Evolutionary conservation across 768 basidiomycete genomes (phyloP), one percentile per base, ranked within the genome.

Genomic region (Boletus insuetus): DNA sequence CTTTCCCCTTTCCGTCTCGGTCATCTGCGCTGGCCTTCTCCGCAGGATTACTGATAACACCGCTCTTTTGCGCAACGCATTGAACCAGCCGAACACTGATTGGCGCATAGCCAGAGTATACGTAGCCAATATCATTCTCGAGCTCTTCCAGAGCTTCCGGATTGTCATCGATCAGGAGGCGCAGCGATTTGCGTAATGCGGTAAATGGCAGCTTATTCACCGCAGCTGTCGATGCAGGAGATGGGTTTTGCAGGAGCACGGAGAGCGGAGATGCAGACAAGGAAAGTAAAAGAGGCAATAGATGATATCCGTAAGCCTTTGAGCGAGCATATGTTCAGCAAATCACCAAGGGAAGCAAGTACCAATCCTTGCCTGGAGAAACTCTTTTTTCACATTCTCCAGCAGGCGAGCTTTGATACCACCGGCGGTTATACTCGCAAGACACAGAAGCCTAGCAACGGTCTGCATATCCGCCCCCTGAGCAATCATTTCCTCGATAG

Each of bases 71-170:
- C 14, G 91, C 90, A 43, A 92, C 78, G 68, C 94, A 94, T 73
- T 98, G 97, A 3, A 98, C 87, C 9, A 98, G 80, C 34, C 97
- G 84, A 24, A 98, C 73, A 68, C 88, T 91, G 60, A 98, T 84
- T 14, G 97, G 97, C 1, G 97, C 96, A 70, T 94, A 98, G 19
- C 96, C 97, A 1, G 94, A 97, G 74, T 97, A 99, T 35, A 93
- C 91, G 69, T 91, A 98, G 57, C 91, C 87, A 70, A 98, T 91
- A 70, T 99, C 97, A 66, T 92, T 92, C 66, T 97, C 94, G 34
- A 89, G 79, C 65, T 90, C 89, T 57, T 89, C 89, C 29, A 87
- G 71, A 10, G 83, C 83, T 62, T 91, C 89, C 45, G 82, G 79
- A 56, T 76, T 84, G 56, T 94, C 92, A 60, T 98, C 96, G 64